phyloP scores from a whole-genome alignment of 2,329 filamentous ascomycete species.

The Ceratocystis lukuohia region DNA sequence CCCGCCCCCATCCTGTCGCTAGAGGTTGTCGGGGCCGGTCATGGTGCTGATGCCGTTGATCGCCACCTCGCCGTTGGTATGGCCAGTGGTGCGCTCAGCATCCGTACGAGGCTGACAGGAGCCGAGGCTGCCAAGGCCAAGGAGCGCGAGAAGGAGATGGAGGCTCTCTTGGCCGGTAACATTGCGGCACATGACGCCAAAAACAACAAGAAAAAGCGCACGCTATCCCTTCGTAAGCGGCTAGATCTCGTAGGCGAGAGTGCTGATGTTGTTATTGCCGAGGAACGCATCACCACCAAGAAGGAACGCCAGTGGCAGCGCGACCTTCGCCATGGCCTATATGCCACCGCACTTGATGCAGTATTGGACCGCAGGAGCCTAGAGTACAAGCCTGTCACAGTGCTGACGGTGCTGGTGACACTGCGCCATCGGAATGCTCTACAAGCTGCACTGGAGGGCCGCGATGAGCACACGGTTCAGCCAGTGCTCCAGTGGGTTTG shows the following conservation, averaged over 20 bases:
- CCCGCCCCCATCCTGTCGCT: conserved; percentile 79
- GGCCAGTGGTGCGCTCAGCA: conserved; percentile 80
- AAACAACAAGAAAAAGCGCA: conserved; percentile 54
- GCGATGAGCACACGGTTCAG: conserved; percentile 68
- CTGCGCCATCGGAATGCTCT: conserved; percentile 80
- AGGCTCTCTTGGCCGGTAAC: conserved; percentile 62
- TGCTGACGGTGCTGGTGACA: conserved; percentile 67
- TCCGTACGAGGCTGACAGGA: conserved; percentile 77
- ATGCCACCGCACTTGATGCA: conserved; percentile 62
- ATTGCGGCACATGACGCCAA: conserved; percentile 65
- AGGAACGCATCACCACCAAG: conserved; percentile 39
- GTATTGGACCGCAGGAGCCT: conserved; percentile 46
- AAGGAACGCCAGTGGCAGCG: conserved; percentile 66
- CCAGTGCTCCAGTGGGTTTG: conserved; percentile 75
- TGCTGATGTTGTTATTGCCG: conserved; percentile 77
- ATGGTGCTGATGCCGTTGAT: conserved; percentile 48
- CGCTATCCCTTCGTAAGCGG: conserved; percentile 33
- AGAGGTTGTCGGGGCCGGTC: conserved; percentile 46
- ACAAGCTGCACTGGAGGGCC: conserved; percentile 61
- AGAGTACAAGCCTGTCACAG: conserved; percentile 46
- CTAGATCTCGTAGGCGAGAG: conserved; percentile 75
- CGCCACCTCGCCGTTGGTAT: conserved; percentile 91
- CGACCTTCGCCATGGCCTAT: conserved; percentile 65
- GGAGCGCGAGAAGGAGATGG: conserved; percentile 73
- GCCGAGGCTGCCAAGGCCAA: conserved; percentile 63